Conservation (phyloP, 2,329 filamentous ascomycete species). For the Chrysoporthe austroafricana region DNA sequence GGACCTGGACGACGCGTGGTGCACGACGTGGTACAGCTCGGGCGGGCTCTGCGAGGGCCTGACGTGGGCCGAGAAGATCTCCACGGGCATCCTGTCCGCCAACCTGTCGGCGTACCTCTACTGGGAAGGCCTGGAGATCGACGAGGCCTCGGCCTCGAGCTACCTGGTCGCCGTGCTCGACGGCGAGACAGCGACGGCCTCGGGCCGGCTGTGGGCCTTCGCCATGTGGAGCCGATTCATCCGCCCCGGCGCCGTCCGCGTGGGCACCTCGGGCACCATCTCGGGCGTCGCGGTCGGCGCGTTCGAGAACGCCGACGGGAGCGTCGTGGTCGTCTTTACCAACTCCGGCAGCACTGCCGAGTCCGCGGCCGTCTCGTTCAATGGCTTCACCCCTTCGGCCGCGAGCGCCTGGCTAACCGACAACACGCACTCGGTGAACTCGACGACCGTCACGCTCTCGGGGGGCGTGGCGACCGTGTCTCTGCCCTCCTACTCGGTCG, state of each 20-base stretch:
- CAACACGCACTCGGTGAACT: slow-evolving; percentile 35
- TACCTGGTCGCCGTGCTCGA: slow-evolving; percentile 31
- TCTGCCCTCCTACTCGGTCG: slow-evolving; percentile 32
- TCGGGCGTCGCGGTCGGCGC: slow-evolving; percentile 33
- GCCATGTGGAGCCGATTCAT: slow-evolving; percentile 39
- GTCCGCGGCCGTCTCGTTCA: slow-evolving; percentile 36
- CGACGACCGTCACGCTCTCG: slow-evolving; percentile 28
- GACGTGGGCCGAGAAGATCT: slow-evolving; percentile 52
- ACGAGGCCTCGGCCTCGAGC: slow-evolving; percentile 29
- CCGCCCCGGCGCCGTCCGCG: slow-evolving; percentile 36
- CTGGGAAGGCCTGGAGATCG: slow-evolving; percentile 42
- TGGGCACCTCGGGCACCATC: slow-evolving; percentile 34
- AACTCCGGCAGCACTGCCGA: slow-evolving; percentile 36
- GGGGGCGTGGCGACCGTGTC: slow-evolving; percentile 32
- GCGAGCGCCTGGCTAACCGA: slow-evolving; percentile 44
- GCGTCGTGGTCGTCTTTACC: slow-evolving; percentile 37
- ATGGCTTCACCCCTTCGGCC: slow-evolving; percentile 34
- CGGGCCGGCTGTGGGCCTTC: slow-evolving; percentile 37
- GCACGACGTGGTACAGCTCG: slow-evolving; percentile 45
- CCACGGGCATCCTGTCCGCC: slow-evolving; percentile 46
- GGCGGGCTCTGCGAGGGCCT: slow-evolving; percentile 49
- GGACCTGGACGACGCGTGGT: slow-evolving; percentile 46
- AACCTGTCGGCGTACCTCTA: slow-evolving; percentile 52
- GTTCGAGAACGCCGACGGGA: slow-evolving; percentile 40
- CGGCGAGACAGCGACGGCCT: slow-evolving; percentile 31